These are phyloP conservation scores for Neurospora pannonica DNA, from an alignment of 495 filamentous ascomycete species.

Conservation along the genomic window DNA sequence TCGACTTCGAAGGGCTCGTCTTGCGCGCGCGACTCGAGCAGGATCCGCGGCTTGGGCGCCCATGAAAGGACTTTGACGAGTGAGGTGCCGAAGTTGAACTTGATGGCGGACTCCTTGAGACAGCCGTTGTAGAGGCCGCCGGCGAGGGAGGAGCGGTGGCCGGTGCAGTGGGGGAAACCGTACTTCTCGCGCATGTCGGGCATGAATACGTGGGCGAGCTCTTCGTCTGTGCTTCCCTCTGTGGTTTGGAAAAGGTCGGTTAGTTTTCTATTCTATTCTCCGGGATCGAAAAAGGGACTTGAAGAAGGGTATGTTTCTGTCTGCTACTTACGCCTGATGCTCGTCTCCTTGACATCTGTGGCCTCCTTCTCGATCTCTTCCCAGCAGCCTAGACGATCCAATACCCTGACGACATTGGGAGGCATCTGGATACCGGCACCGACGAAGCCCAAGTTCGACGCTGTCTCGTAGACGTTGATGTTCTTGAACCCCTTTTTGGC, in stretches of 20 bases:
- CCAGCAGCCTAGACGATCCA: slow-evolving; percentile 62
- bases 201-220: slow-evolving; percentile 62
- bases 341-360: slow-evolving; percentile 35
- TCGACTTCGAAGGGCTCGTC: slow-evolving; percentile 42
- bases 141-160: slow-evolving; percentile 67
- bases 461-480: slow-evolving; percentile 64
- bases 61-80: slow-evolving; percentile 46
- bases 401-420: slow-evolving; percentile 68
- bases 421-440: slow-evolving; percentile 77
- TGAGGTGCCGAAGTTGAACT: slow-evolving; percentile 56
- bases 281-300: background rate
- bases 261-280: slow-evolving; percentile 1
- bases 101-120: slow-evolving; percentile 51
- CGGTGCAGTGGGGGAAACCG: slow-evolving; percentile 67
- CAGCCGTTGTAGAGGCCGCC: slow-evolving; percentile 59
- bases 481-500: slow-evolving; percentile 64
- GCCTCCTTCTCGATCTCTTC: slow-evolving; percentile 56
- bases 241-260: background rate
- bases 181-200: slow-evolving; percentile 57
- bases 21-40: slow-evolving; percentile 44
- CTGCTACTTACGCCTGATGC: slow-evolving; percentile 26
- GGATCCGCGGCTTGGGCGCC: slow-evolving; percentile 46
- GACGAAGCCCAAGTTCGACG: slow-evolving; percentile 67
- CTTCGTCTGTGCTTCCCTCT: slow-evolving; percentile 58
- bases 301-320: background rate